A percentile compares a stretch with the other conserved stretches of the same genome.
Evolutionary conservation across 805 yeast species (phyloP).

Genomic region (Cyberlindnera subsufficiens): DNA sequence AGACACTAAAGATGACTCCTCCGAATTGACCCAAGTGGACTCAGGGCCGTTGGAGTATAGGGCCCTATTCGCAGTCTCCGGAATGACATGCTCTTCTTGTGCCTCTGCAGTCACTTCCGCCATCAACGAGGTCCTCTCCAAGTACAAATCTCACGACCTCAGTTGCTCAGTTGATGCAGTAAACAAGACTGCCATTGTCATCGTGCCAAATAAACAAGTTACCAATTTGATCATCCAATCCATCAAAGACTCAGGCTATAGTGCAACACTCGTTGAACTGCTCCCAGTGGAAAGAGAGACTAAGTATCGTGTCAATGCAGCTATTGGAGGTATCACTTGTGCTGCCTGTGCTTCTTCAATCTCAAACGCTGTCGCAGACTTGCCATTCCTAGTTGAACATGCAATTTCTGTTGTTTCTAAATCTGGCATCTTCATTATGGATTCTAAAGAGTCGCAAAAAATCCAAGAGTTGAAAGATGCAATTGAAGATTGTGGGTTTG

Average conservation of each 20-base stretch:
- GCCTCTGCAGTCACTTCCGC: constrained; percentile 42
- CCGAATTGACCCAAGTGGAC: constrained; percentile 23
- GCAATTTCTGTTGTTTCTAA: constrained; percentile 56
- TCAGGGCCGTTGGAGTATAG: constrained; percentile 27
- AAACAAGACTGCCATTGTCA: constrained; percentile 45
- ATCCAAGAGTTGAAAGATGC: constrained; percentile 39
- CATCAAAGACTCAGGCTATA: constrained; percentile 42
- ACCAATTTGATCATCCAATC: constrained; percentile 43
- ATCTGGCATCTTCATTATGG: constrained; percentile 56
- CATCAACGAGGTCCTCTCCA: constrained; percentile 23
- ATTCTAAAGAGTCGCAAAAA: constrained; percentile 30
- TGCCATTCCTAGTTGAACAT: constrained; percentile 48
- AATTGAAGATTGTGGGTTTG: constrained; percentile 66
- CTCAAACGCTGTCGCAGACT: constrained; percentile 35
- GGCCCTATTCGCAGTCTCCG: constrained; percentile 52
- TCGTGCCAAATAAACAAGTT: constrained; percentile 45
- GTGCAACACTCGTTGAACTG: constrained; percentile 49
- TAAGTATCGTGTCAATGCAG: constrained; percentile 48
- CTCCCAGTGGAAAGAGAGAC: constrained; percentile 48
- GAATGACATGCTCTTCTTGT: constrained; percentile 69
- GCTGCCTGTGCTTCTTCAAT: constrained; percentile 64
- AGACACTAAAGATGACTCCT: constrained; percentile 12
- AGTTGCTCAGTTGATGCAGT: constrained; percentile 45
- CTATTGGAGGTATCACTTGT: constrained; percentile 72
- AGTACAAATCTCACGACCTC: constrained; percentile 2